phyloP scores from a whole-genome alignment of 805 yeast genomes.

The Candida coquimbonensis region DNA sequence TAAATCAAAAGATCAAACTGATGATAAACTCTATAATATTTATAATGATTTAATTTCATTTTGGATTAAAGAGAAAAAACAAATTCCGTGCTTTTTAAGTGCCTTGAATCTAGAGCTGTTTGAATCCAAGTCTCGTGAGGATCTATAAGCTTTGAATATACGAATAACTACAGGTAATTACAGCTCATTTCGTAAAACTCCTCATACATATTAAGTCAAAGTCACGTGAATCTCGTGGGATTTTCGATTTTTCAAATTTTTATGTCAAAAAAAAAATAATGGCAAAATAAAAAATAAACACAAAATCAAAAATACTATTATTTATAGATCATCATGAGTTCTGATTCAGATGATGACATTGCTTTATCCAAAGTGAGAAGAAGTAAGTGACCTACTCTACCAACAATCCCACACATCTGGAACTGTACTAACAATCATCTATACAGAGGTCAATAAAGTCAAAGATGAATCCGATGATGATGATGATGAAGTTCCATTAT shows the following conservation, averaged over 20 bases:
- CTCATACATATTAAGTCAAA: too few relatives aligned
- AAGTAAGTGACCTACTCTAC: constrained; percentile 11
- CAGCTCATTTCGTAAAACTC: too few relatives aligned
- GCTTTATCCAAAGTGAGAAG: constrained; percentile 19
- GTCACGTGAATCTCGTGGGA: too few relatives aligned
- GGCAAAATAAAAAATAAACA: too few relatives aligned
- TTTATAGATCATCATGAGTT: constrained; percentile 12
- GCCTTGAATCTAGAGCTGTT: constrained; percentile 64
- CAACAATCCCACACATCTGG: too few relatives aligned
- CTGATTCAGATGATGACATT: constrained; percentile 28
- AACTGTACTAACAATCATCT: background rate
- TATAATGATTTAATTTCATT: constrained; percentile 48
- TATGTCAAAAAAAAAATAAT: too few relatives aligned
- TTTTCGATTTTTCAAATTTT: too few relatives aligned
- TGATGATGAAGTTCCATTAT: constrained; percentile 19
- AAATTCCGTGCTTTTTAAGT: constrained; percentile 72
- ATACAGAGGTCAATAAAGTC: background rate
- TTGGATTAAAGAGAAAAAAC: constrained; percentile 64
- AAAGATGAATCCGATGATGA: constrained; percentile 15
- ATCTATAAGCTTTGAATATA: too few relatives aligned
- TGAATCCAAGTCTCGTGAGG: constrained; percentile 25
- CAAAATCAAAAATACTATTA: too few relatives aligned
- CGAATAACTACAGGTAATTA: too few relatives aligned
- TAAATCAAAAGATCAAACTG: constrained; percentile 26
- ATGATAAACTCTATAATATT: constrained; percentile 24